phyloP scores from a whole-genome alignment of 2,329 filamentous ascomycete species.

The Shiraia bambusicola region DNA sequence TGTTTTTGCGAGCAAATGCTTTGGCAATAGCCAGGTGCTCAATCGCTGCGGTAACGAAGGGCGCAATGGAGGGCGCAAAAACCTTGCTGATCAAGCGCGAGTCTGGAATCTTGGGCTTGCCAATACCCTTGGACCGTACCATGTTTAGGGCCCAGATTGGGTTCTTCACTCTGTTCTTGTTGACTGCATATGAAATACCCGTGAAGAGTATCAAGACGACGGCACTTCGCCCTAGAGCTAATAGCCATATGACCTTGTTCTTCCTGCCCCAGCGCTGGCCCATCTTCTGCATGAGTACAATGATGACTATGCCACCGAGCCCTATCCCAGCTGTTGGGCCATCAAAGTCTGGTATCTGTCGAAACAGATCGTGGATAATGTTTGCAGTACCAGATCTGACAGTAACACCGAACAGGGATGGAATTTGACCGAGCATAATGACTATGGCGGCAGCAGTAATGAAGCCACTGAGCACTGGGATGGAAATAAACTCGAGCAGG shows the following conservation, averaged over 20 bases:
- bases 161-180: conserved; percentile 50
- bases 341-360: conserved; percentile 58
- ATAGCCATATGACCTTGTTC: conserved; percentile 59
- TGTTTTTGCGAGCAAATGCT: conserved; percentile 62
- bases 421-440: conserved; percentile 66
- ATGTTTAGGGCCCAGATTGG: conserved; percentile 61
- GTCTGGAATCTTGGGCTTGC: conserved; percentile 53
- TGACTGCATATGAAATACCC: conserved; percentile 63
- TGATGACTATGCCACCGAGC: conserved; percentile 58
- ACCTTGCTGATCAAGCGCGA: conserved; percentile 55
- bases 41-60: conserved; percentile 62
- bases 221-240: conserved; percentile 62
- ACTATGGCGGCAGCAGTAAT: conserved; percentile 67
- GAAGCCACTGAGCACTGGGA: conserved; percentile 65
- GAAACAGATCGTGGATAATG: conserved; percentile 62
- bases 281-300: conserved; percentile 59
- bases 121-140: conserved; percentile 58
- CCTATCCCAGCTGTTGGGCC: conserved; percentile 62
- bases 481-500: conserved; percentile 65
- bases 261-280: conserved; percentile 62
- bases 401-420: conserved; percentile 58
- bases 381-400: conserved; percentile 56
- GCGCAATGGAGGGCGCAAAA: conserved; percentile 57
- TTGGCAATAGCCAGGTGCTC: conserved; percentile 67
- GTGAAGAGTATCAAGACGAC: conserved; percentile 64